Conservation (phyloP, 1,139 yeast genomes). For the Komagataea norvegica region DNA sequence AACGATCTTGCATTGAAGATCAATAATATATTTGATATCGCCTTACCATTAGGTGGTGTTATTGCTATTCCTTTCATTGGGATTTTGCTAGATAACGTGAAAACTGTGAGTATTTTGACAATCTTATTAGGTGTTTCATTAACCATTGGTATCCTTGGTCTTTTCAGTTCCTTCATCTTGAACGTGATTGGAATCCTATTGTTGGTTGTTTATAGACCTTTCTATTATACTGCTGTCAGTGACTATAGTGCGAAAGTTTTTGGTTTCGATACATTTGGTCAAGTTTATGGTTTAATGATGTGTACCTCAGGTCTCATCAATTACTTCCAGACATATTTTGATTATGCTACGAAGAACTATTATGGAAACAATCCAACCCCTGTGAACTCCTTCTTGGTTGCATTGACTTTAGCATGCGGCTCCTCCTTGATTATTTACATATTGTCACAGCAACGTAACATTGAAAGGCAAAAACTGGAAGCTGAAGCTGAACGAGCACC, state of each 20-base stretch:
- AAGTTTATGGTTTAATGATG: conserved; percentile 83
- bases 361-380: conserved; percentile 78
- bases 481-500: conserved; percentile 60
- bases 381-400: conserved; percentile 53
- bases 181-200: conserved; percentile 59
- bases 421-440: conserved; percentile 47
- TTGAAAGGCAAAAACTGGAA: conserved; percentile 52
- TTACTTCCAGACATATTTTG: conserved; percentile 65
- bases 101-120: conserved; percentile 54
- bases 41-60: conserved; percentile 84
- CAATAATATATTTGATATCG: conserved; percentile 75
- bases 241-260: conserved; percentile 90
- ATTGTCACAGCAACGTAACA: conserved; percentile 43
- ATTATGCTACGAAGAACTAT: conserved; percentile 58
- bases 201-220: conserved; percentile 84
- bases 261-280: conserved; percentile 89
- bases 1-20: conserved; percentile 50
- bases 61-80: conserved; percentile 86
- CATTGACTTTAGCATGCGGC: conserved; percentile 53
- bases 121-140: conserved; percentile 53
- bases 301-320: conserved; percentile 78
- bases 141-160: conserved; percentile 62
- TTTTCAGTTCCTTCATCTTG: conserved; percentile 50
- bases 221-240: conserved; percentile 86
- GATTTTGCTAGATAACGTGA: conserved; percentile 65